Base-by-base conservation (phyloP, 129 eudicot species). In the Chrysanthemum makinoi region DNA sequence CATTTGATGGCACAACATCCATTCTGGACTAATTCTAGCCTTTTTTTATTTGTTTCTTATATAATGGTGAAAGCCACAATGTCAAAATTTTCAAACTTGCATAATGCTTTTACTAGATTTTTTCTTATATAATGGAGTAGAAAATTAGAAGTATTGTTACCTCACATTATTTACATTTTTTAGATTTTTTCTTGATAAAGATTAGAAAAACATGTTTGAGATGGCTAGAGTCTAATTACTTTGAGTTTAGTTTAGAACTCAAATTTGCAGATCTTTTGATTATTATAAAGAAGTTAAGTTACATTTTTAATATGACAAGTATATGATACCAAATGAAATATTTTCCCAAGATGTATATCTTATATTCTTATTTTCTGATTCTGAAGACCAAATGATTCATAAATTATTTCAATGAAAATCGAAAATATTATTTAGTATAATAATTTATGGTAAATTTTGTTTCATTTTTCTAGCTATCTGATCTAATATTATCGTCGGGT, bases 11-110 rank as follows among this genome's bases (percentile, higher is more conserved):
- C 53, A 43, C 15, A 28, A 39, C 43, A 44, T 77, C 65, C 66
- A 77, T 70, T 53, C 59, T 70, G 72, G 64, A 66, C 53, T 77
- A 66, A 53, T 70, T 54, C 70, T 47, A 69, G 76, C 60, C 35
- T 62, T 70, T 77, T 77, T 68, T 54, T 55, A 67, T 55, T 78
- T 44, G 67, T 55, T 72, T 72, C 26, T 71, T 78, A 44, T 26
- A 56, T 19, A 63, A 78, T 48, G 82, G 17, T 66, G 46, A 30
- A 72, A 26, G 26, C 14, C 59, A 62, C 72, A 62, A 26, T 52
- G 81, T 64, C 72, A 64, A 71, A 64, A 0, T 54, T 71, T 65
- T 49, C 77, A 54, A 71, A 65, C 66, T 47, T 48, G 43, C 60
- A 52, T 58, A 68, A 67, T 75, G 68, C 60, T 52, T 74, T 35